Evolutionary conservation across 2,329 filamentous ascomycete genomes (phyloP).

Genomic region (Trichoderma sp.): DNA sequence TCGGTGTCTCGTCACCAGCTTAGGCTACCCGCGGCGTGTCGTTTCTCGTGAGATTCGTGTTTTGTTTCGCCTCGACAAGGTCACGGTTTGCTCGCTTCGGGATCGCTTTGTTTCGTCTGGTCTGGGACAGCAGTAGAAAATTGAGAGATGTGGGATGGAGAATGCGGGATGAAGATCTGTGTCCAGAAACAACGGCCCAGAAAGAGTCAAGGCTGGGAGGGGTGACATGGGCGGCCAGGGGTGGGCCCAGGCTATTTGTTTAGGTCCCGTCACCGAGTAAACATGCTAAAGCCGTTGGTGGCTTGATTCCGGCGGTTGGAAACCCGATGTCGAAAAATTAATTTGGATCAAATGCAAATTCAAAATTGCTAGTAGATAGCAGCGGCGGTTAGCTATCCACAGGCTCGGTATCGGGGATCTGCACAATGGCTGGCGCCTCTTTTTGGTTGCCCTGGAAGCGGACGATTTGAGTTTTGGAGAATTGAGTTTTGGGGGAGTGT

Average conservation of each 20-base stretch:
- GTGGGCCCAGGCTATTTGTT: constrained; percentile 18
- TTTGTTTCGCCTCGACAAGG: neutral
- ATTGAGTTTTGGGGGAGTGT: neutral
- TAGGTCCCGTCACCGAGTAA: constrained; percentile 18
- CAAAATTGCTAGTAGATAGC: neutral
- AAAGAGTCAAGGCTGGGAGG: constrained; percentile 19
- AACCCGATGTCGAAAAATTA: neutral
- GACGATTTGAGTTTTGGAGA: neutral
- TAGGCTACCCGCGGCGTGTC: neutral
- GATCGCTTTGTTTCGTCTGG: neutral
- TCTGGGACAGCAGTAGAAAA: neutral
- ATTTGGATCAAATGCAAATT: neutral
- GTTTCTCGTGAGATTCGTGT: neutral
- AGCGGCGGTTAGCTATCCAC: neutral
- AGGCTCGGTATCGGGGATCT: neutral
- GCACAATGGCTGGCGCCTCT: neutral
- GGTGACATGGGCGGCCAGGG: neutral
- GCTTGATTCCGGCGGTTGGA: neutral
- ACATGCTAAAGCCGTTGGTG: neutral
- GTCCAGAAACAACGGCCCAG: constrained; percentile 12
- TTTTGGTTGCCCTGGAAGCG: neutral
- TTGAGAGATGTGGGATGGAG: neutral
- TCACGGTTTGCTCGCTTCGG: neutral
- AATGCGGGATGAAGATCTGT: constrained; percentile 15
- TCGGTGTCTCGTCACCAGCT: neutral